These are phyloP conservation scores for Paracoccidioides brasiliensis DNA, from an alignment of 2,329 filamentous ascomycete species.

Conservation along the genomic window DNA sequence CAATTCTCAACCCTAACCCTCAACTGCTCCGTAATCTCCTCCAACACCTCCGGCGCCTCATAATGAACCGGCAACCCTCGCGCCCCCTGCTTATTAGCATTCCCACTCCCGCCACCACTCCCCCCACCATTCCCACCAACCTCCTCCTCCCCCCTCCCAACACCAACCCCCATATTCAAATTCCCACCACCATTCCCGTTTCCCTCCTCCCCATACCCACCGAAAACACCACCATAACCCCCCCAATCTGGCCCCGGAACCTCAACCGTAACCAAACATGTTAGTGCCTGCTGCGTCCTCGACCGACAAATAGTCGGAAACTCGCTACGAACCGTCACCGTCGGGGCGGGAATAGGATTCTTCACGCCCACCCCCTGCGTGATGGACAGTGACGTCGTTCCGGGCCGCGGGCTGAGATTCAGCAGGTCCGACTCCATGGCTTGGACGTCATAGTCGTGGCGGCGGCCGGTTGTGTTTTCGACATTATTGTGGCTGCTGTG, in stretches of 20 bases:
- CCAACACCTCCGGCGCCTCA: conserved; percentile 62
- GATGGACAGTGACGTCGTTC: conserved; percentile 21
- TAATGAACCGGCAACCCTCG: conserved; percentile 50
- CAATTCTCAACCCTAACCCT: conserved; percentile 89
- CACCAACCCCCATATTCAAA: background rate
- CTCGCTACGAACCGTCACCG: conserved; percentile 89
- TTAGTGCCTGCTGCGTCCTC: conserved; percentile 85
- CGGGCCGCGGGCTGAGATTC: conserved; percentile 51
- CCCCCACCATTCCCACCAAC: background rate
- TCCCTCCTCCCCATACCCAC: background rate
- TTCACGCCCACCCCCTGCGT: conserved; percentile 33
- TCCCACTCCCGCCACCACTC: conserved; percentile 45
- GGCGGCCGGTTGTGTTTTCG: conserved; percentile 39
- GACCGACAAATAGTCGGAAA: conserved; percentile 89
- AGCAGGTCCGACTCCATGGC: conserved; percentile 79
- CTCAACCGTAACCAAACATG: conserved; percentile 86
- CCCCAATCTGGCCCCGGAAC: conserved; percentile 82
- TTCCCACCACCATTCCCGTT: conserved; percentile 55
- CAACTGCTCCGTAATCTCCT: conserved; percentile 75
- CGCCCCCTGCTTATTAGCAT: conserved; percentile 34
- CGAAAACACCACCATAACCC: too few species aligned
- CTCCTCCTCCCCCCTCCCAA: conserved; percentile 39
- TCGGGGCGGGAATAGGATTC: conserved; percentile 81
- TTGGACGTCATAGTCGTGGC: conserved; percentile 90
- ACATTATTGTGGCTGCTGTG: conserved; percentile 29